A percentile compares a stretch with the other conserved stretches of the same genome.
phyloP scores from a whole-genome alignment of 1,284 basidiomycete genomes.

The Lentinula novae-zelandiae region DNA sequence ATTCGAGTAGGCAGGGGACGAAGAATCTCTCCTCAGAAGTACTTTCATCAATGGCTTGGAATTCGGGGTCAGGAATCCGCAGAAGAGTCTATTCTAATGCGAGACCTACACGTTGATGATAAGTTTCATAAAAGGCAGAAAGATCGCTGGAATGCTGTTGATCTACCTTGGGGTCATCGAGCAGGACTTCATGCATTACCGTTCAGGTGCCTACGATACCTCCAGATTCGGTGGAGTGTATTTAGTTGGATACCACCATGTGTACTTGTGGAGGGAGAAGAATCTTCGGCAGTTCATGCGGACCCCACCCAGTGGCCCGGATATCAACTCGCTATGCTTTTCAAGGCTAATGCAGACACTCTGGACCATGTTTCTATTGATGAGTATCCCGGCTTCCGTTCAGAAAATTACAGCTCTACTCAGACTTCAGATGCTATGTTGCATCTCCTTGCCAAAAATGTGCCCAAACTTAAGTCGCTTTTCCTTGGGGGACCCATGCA shows the following conservation, averaged over 20 bases:
- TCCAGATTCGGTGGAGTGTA: constrained; percentile 2
- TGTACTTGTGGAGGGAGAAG: too few species aligned
- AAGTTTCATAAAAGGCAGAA: background rate
- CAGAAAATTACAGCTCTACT: background rate
- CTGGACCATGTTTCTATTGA: constrained; percentile 2
- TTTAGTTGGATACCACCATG: constrained; percentile 1
- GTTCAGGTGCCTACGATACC: background rate
- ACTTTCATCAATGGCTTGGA: constrained; percentile 1
- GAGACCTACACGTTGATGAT: background rate
- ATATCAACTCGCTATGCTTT: background rate
- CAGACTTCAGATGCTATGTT: background rate
- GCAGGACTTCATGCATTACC: background rate
- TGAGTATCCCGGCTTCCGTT: constrained; percentile 1
- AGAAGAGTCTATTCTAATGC: too few species aligned
- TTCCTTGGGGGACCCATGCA: background rate
- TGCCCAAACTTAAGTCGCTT: background rate
- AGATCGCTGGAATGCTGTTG: background rate
- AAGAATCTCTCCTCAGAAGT: background rate
- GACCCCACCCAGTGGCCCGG: background rate
- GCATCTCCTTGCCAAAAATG: background rate
- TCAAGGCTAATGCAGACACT: background rate
- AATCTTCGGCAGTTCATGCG: too few species aligned
- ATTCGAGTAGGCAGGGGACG: background rate
- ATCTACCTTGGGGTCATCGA: background rate
- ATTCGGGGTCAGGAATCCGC: background rate